Base-by-base conservation (phyloP, 2,329 filamentous ascomycete genomes). In the Colletotrichum cuscutae region DNA sequence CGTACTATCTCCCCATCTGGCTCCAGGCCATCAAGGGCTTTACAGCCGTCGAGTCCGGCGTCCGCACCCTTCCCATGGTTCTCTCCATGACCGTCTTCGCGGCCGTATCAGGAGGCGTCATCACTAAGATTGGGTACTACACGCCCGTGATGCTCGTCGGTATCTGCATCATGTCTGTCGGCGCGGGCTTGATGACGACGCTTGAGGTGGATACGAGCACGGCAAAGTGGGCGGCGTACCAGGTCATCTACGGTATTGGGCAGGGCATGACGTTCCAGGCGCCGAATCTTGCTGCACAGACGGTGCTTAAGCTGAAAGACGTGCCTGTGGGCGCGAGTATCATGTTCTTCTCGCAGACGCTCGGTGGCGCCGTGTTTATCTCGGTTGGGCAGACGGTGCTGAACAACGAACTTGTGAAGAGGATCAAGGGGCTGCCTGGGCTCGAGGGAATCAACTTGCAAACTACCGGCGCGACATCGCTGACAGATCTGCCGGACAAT, bases 1-100 rank as follows among this genome's bases (percentile, higher is more conserved):
- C 83, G 5, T 86, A 86, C 77, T 88, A 83, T 75, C 78, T 89
- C 5, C 86, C 87, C 12, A 81, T 88, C 67, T 89, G 86, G 84
- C 88, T 87, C 77, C 86, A 88, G 72, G 84, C 83, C 12, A 83
- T 87, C 58, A 78, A 84, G 64, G 80, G 78, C 49, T 79, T 81
- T 8, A 81, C 80, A 3, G 83, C 85, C 73, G 83, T 81, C 4
- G 73, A 79, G 26, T 81, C 79, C 13, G 82, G 83, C 28, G 79
- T 83, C 32, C 79, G 78, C 57, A 82, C 81, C 30, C 76, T 84
- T 11, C 82, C 82, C 11, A 73, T 81, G 37, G 78, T 84, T 30
- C 75, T 84, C 32, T 78, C 76, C 9, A 77, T 82, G 77, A 80
- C 81, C 9, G 66, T 78, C 35, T 11, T 76, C 37, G 78, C 77